Evolutionary conservation across 768 basidiomycete genomes (phyloP).

Genomic region (Suillus brevipes): DNA sequence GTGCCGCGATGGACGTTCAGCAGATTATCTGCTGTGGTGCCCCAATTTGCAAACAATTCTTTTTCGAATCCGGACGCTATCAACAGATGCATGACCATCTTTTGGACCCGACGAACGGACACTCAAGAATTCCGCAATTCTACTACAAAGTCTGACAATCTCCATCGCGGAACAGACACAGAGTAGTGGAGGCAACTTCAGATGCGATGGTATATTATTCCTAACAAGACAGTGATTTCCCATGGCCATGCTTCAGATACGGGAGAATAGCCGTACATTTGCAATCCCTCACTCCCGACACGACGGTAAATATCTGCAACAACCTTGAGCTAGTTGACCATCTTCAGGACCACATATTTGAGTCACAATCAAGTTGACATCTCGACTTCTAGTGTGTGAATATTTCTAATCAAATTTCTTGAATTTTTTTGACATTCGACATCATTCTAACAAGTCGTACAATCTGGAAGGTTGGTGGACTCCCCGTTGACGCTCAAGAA

Average conservation of each 20-base stretch:
- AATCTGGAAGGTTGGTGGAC: not conserved
- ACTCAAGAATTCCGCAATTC: not conserved
- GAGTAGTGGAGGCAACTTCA: not conserved
- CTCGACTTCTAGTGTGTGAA: not conserved
- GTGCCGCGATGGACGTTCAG: not conserved
- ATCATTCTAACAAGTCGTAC: not conserved
- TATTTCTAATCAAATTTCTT: not conserved
- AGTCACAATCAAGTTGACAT: conserved; percentile 1
- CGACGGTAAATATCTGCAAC: not conserved
- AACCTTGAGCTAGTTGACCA: not conserved
- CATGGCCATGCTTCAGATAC: not conserved
- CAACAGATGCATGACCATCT: not conserved
- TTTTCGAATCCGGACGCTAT: conserved; percentile 1
- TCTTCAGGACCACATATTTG: not conserved
- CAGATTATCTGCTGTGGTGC: not conserved
- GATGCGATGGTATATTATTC: not conserved
- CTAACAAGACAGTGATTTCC: conserved; percentile 6
- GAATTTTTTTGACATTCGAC: not conserved
- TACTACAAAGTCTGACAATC: not conserved
- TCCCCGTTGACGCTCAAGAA: conserved; percentile 12
- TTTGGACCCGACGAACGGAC: conserved; percentile 1
- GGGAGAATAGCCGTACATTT: conserved; percentile 5
- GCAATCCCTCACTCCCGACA: not conserved
- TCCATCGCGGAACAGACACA: not conserved
- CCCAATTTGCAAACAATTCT: not conserved